Evolutionary conservation across 2,329 filamentous ascomycete genomes (phyloP).

Genomic region (Monosporascus ibericus): DNA sequence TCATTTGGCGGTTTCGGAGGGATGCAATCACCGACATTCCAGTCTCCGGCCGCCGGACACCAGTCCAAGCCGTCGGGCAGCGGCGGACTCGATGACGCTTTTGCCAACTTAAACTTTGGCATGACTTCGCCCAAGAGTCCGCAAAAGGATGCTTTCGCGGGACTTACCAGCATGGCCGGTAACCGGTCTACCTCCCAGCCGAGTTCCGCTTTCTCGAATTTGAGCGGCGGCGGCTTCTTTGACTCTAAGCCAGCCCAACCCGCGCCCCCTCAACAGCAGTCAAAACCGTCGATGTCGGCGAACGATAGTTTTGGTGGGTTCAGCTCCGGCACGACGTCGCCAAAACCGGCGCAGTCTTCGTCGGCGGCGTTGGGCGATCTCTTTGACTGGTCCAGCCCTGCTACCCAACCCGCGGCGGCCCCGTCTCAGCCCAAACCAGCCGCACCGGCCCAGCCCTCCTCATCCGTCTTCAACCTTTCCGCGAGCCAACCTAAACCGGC

Average conservation of each 20-base stretch:
- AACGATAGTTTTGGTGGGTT: slow-evolving; percentile 64
- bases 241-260: slow-evolving; percentile 62
- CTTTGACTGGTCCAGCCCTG: slow-evolving; percentile 64
- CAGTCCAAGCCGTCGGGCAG: slow-evolving; percentile 41
- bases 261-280: slow-evolving; percentile 46
- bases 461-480: slow-evolving; percentile 80
- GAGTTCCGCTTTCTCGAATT: slow-evolving; percentile 38
- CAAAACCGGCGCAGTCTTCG: slow-evolving; percentile 39
- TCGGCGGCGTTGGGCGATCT: slow-evolving; percentile 68
- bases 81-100: slow-evolving; percentile 74
- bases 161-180: slow-evolving; percentile 28
- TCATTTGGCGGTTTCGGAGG: slow-evolving; percentile 69
- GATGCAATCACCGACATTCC: slow-evolving; percentile 52
- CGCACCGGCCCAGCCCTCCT: slow-evolving; percentile 35
- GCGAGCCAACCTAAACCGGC: slow-evolving; percentile 39
- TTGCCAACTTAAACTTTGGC: slow-evolving; percentile 61
- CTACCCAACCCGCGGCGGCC: slow-evolving; percentile 39
- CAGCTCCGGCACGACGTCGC: slow-evolving; percentile 34
- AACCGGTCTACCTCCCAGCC: slow-evolving; percentile 31
- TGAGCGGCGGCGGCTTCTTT: slow-evolving; percentile 76
- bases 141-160: slow-evolving; percentile 31
- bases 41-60: slow-evolving; percentile 48
- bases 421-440: slow-evolving; percentile 36
- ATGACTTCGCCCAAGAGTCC: slow-evolving; percentile 35
- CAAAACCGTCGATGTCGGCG: slow-evolving; percentile 24